phyloP scores from a whole-genome alignment of 495 filamentous ascomycete genomes.

The Neurospora sp. region DNA sequence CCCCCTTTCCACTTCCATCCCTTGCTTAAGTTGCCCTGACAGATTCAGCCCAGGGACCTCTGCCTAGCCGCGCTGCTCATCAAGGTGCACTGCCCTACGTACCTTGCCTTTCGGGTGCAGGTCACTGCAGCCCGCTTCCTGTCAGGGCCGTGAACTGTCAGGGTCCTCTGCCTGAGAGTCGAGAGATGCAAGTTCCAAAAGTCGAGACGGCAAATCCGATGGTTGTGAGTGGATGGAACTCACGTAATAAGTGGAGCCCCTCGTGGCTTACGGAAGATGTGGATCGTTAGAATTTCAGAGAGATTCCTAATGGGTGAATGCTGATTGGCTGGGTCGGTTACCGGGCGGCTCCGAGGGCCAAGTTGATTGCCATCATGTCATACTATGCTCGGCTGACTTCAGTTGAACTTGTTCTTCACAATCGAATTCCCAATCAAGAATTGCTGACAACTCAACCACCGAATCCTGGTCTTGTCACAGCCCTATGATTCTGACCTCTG shows the following conservation, averaged over 20 bases:
- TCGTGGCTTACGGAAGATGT: background rate
- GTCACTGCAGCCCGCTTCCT: background rate
- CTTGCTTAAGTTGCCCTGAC: background rate
- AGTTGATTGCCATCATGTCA: conserved; percentile 29
- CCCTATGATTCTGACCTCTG: background rate
- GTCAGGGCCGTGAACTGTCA: background rate
- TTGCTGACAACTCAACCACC: background rate
- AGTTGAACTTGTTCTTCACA: background rate
- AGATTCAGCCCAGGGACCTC: background rate
- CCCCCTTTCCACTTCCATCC: background rate
- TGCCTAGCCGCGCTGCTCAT: background rate
- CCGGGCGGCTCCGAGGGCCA: conserved; percentile 18
- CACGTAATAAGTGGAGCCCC: background rate
- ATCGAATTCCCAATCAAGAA: background rate
- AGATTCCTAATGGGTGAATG: conserved; percentile 19
- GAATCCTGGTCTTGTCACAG: background rate
- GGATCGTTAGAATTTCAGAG: background rate
- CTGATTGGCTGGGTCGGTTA: conserved; percentile 32
- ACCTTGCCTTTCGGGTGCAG: background rate
- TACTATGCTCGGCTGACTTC: conserved; percentile 13
- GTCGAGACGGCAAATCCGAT: background rate
- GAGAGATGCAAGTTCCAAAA: background rate
- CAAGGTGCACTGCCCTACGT: background rate
- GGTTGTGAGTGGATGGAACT: background rate
- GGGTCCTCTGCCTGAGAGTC: background rate